Conservation (phyloP, 805 yeast species). For the Ogataea philodendri region DNA sequence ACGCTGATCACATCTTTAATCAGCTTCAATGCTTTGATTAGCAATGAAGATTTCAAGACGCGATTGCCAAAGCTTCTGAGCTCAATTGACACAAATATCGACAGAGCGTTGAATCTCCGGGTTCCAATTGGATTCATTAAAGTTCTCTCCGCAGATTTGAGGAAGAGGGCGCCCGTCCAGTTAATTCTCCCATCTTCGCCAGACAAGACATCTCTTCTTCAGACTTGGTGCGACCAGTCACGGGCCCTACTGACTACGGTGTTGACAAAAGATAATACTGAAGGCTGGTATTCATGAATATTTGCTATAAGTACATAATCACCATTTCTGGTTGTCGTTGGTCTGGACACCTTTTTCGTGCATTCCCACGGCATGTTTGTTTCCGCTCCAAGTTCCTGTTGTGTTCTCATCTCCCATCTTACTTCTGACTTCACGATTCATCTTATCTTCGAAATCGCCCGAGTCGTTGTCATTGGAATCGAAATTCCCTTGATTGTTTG, state of each 20-base stretch:
- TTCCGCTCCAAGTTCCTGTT: slow-evolving; percentile 10
- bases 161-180: slow-evolving; percentile 3
- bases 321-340: slow-evolving; percentile 11
- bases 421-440: slow-evolving; percentile 15
- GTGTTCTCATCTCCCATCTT: slow-evolving; percentile 16
- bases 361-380: slow-evolving; percentile 13
- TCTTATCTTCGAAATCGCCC: slow-evolving; percentile 9
- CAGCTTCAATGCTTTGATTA: slow-evolving; percentile 21
- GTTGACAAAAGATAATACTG: slow-evolving; percentile 24
- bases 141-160: slow-evolving; percentile 10
- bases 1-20: slow-evolving; percentile 24
- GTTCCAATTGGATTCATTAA: slow-evolving; percentile 23
- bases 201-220: background rate
- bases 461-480: slow-evolving; percentile 4
- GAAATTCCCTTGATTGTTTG: background rate
- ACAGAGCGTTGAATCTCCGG: slow-evolving; percentile 19
- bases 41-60: slow-evolving; percentile 24
- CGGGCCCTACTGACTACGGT: slow-evolving; percentile 17
- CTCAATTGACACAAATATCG: slow-evolving; percentile 16
- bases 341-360: slow-evolving; percentile 11
- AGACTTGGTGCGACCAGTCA: slow-evolving; percentile 26
- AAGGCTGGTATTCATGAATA: slow-evolving; percentile 32
- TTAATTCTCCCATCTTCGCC: slow-evolving; percentile 13
- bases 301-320: no score
- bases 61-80: slow-evolving; percentile 27